phyloP scores from a whole-genome alignment of 1,284 basidiomycete species.

The Exsudoporus floridanus region DNA sequence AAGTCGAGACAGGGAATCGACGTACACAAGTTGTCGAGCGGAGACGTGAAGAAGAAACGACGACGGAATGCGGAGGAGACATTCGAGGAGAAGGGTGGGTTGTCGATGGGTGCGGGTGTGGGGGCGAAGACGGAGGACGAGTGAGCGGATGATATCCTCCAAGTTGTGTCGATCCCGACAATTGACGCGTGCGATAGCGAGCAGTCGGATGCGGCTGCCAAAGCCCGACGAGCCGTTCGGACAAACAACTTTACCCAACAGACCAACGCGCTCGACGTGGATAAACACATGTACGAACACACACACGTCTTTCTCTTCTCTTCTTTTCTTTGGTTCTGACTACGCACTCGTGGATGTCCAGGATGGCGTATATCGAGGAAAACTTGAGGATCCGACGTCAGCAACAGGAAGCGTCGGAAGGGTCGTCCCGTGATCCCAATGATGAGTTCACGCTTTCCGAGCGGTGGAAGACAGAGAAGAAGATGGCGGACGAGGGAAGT shows the following conservation, averaged over 20 bases:
- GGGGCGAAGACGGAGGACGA: slow-evolving; percentile 44
- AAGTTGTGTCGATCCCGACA: background rate
- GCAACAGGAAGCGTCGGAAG: slow-evolving; percentile 47
- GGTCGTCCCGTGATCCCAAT: slow-evolving; percentile 51
- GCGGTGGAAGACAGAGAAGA: slow-evolving; percentile 61
- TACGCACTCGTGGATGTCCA: slow-evolving; percentile 40
- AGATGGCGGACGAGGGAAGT: slow-evolving; percentile 78
- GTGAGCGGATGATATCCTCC: slow-evolving; percentile 50
- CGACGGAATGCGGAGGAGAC: slow-evolving; percentile 57
- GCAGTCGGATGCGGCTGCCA: slow-evolving; percentile 63
- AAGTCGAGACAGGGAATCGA: slow-evolving; percentile 84
- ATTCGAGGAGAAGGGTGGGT: slow-evolving; percentile 50
- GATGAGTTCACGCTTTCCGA: slow-evolving; percentile 84
- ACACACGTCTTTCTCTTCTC: background rate
- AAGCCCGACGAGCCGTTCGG: slow-evolving; percentile 73
- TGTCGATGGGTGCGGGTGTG: slow-evolving; percentile 46
- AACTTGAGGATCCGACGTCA: slow-evolving; percentile 82
- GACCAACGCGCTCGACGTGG: slow-evolving; percentile 92
- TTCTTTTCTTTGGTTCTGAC: background rate
- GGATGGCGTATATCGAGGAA: slow-evolving; percentile 97
- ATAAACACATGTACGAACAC: slow-evolving; percentile 85
- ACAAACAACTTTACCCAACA: slow-evolving; percentile 96
- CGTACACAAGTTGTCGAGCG: slow-evolving; percentile 78
- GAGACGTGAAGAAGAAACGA: slow-evolving; percentile 74
- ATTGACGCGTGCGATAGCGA: slow-evolving; percentile 40